These are phyloP conservation scores for Ulmus americana DNA, from an alignment of 331 rosid species.

Conservation along the genomic window DNA sequence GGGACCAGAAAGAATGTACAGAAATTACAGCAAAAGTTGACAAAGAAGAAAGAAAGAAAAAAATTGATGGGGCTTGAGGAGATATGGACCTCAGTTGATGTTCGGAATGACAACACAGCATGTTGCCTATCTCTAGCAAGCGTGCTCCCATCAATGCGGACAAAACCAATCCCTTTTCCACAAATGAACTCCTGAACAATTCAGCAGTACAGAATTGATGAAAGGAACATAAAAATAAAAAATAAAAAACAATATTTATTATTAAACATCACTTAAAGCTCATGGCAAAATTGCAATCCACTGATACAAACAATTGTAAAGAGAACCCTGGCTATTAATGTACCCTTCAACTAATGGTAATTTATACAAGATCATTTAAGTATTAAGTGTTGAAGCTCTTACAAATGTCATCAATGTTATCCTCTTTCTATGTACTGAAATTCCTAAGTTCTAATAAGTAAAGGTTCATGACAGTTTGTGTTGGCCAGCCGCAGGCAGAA, in stretches of 20 bases:
- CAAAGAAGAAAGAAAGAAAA: background rate
- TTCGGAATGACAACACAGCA: constrained; percentile 65
- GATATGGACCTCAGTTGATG: constrained; percentile 56
- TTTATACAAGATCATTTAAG: background rate
- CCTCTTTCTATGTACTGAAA: background rate
- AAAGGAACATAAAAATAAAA: background rate
- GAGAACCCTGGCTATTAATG: background rate
- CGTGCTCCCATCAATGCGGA: constrained; percentile 90
- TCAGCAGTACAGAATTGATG: constrained; percentile 18
- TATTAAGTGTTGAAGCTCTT: background rate
- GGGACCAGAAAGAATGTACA: no score
- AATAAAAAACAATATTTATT: background rate
- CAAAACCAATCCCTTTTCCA: constrained; percentile 66
- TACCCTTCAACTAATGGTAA: background rate
- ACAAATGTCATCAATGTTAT: background rate
- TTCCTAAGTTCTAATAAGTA: background rate
- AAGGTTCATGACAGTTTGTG: background rate
- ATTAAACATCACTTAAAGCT: constrained; percentile 1
- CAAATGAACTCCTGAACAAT: constrained; percentile 63
- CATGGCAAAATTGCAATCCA: background rate
- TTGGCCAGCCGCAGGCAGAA: no score
- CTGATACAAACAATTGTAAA: background rate
- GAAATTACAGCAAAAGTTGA: background rate
- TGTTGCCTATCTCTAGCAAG: constrained; percentile 82
- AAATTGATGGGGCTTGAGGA: constrained; percentile 3